Conservation (phyloP, 148 eudicot species). For the Rhododendron ferrugineum region DNA sequence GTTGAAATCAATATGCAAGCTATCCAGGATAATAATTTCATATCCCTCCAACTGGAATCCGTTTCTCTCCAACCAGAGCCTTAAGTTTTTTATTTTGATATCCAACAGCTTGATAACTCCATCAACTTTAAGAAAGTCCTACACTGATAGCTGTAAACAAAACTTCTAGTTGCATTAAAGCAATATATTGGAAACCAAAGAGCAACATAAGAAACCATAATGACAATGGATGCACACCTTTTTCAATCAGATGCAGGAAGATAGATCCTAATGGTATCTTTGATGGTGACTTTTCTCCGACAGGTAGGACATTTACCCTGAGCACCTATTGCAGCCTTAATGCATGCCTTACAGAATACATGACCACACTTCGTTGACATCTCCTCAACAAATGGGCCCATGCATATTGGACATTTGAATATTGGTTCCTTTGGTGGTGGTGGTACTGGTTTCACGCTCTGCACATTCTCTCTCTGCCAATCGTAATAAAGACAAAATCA, state of each 20-base stretch:
- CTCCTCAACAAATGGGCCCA: conserved; percentile 71
- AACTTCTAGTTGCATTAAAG: background rate
- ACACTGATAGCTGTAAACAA: background rate
- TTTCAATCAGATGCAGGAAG: conserved; percentile 58
- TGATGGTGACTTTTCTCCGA: conserved; percentile 58
- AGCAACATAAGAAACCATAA: background rate
- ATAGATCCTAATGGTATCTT: conserved; percentile 62
- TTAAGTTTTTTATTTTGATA: background rate
- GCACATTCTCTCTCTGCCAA: conserved; percentile 30
- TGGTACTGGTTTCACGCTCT: background rate
- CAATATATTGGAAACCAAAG: background rate
- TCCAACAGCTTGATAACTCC: background rate
- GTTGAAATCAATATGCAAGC: background rate
- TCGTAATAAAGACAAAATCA: conserved; percentile 11
- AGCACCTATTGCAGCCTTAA: conserved; percentile 53
- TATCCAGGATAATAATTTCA: background rate
- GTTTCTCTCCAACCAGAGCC: background rate
- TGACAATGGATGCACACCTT: conserved; percentile 26
- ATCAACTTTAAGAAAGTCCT: background rate
- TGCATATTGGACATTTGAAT: conserved; percentile 84
- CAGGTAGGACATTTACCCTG: conserved; percentile 91
- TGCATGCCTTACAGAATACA: conserved; percentile 83
- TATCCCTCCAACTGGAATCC: background rate
- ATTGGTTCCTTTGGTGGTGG: conserved; percentile 54
- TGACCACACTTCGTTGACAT: conserved; percentile 92